Conservation (phyloP, 305 asterid species). For the Plantago lanceolata region DNA sequence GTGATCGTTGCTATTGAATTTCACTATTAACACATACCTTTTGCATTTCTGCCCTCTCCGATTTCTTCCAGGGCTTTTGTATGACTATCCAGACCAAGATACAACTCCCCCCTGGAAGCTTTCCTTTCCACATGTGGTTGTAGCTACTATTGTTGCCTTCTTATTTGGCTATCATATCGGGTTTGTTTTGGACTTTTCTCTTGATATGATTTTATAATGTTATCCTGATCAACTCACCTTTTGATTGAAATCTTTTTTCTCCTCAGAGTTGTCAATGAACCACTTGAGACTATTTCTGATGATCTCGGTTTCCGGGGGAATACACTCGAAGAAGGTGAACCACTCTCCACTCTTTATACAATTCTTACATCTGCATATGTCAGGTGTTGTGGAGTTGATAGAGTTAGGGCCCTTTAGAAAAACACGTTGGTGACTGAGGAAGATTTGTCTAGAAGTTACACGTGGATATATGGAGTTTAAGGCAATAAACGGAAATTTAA, state of each 20-base stretch:
- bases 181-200: slow-evolving; percentile 40
- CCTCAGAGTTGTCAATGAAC: slow-evolving; percentile 75
- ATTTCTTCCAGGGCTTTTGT: slow-evolving; percentile 44
- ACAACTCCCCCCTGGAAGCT: slow-evolving; percentile 73
- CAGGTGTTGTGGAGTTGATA: no score
- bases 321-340: slow-evolving; percentile 75
- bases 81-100: slow-evolving; percentile 39
- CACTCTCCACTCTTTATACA: slow-evolving; percentile 3
- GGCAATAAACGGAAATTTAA: no score
- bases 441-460: no score
- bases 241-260: background rate
- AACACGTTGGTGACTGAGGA: no score
- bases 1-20: slow-evolving; percentile 7
- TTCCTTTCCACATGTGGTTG: slow-evolving; percentile 80
- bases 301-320: slow-evolving; percentile 87
- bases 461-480: no score
- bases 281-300: slow-evolving; percentile 76
- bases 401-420: no score
- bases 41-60: background rate
- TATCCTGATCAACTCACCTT: background rate
- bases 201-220: slow-evolving; percentile 12
- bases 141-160: slow-evolving; percentile 68
- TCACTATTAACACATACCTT: slow-evolving; percentile 3
- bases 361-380: slow-evolving; percentile 12
- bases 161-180: slow-evolving; percentile 96